Evolutionary conservation across 495 filamentous ascomycete species (phyloP).

Genomic region (Halenospora varia): DNA sequence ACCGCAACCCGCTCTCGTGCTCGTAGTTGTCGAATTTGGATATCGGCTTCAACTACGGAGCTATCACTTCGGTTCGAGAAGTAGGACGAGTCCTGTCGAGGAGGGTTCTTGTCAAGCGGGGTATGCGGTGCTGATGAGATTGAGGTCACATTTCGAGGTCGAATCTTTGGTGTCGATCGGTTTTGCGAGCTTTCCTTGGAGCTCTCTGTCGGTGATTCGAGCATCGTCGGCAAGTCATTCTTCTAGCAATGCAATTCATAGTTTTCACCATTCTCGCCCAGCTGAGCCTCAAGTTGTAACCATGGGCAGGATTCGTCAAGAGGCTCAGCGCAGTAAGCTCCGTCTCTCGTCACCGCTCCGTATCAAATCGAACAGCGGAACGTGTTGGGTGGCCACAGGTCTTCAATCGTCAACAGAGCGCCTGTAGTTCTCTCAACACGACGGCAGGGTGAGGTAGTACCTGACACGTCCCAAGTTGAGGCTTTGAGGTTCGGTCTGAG

Average conservation of each 20-base stretch:
- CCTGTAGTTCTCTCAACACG: no score
- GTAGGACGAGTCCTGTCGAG: constrained; percentile 21
- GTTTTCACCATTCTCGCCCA: neutral
- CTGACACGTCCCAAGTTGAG: neutral
- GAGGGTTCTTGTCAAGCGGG: neutral
- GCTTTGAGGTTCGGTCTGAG: neutral
- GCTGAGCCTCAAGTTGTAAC: neutral
- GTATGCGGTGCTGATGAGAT: neutral
- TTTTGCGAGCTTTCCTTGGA: neutral
- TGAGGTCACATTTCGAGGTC: neutral
- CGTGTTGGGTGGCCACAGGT: neutral
- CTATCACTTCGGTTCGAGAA: neutral
- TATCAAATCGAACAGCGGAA: neutral
- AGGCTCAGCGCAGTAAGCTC: neutral
- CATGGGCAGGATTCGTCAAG: neutral
- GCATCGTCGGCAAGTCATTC: constrained; percentile 1
- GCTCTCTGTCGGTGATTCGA: constrained; percentile 4
- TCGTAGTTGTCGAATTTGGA: constrained; percentile 5
- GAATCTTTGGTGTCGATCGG: constrained; percentile 1
- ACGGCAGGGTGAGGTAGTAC: neutral
- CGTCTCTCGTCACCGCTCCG: neutral
- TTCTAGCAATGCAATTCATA: neutral
- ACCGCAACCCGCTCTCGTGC: constrained; percentile 17
- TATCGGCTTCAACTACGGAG: neutral
- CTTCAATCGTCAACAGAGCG: neutral